Evolutionary conservation across 1,284 basidiomycete species (phyloP).

Genomic region (Cryptococcus sp.): DNA sequence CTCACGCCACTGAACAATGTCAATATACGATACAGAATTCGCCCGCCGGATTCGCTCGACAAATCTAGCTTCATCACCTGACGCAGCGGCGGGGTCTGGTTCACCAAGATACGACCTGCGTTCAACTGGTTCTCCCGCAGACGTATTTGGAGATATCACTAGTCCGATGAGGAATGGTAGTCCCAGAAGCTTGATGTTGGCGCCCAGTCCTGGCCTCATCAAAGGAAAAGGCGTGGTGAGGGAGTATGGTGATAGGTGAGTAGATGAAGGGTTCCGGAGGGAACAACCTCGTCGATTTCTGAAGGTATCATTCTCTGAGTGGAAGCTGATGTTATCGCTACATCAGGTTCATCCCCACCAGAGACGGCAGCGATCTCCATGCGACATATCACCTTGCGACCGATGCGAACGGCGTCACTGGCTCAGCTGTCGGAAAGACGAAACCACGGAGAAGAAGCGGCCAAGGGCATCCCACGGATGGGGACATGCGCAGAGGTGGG

Average conservation of each 20-base stretch:
- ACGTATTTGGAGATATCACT: conserved; percentile 44
- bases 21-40: conserved; percentile 31
- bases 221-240: conserved; percentile 41
- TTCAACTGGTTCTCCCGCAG: conserved; percentile 9
- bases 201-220: not conserved
- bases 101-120: not conserved
- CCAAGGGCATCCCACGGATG: conserved; percentile 43
- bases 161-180: conserved; percentile 21
- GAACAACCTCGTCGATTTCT: not conserved
- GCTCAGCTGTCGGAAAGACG: conserved; percentile 27
- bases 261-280: conserved; percentile 6
- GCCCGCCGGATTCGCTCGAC: conserved; percentile 26
- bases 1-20: not conserved
- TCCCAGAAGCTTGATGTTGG: conserved; percentile 22
- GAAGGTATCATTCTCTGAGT: not conserved
- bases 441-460: conserved; percentile 44
- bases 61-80: conserved; percentile 11
- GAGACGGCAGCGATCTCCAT: conserved; percentile 57
- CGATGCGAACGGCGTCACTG: conserved; percentile 38
- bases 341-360: conserved; percentile 58
- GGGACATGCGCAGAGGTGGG: conserved; percentile 54
- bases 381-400: conserved; percentile 57
- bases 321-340: conserved; percentile 4
- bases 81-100: not conserved
- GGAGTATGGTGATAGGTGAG: conserved; percentile 53